These are phyloP conservation scores for Microsporum canis DNA, from an alignment of 2,329 filamentous ascomycete genomes.

Conservation along the genomic window DNA sequence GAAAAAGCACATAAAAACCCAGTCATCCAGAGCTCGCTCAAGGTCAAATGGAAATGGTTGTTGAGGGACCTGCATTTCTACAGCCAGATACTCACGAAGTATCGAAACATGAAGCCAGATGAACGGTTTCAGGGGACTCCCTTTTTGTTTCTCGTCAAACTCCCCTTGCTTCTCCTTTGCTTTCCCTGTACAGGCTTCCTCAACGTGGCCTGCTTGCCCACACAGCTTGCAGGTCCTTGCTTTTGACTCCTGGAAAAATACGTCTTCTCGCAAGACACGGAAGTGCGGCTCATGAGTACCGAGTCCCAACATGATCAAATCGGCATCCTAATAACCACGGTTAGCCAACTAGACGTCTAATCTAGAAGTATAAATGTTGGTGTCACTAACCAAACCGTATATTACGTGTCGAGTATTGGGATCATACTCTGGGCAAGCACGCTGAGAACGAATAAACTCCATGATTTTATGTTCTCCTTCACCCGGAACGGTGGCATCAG, in stretches of 20 bases:
- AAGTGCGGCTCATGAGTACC: constrained; percentile 97
- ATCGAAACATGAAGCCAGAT: constrained; percentile 96
- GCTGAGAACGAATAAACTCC: constrained; percentile 91
- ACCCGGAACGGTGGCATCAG: constrained; percentile 91
- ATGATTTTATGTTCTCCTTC: constrained; percentile 99
- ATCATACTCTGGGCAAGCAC: constrained; percentile 79
- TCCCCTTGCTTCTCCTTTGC: constrained; percentile 67
- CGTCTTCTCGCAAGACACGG: constrained; percentile 88
- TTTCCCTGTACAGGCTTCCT: constrained; percentile 69
- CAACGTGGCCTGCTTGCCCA: constrained; percentile 84
- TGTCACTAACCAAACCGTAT: constrained; percentile 56
- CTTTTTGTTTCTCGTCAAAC: constrained; percentile 68
- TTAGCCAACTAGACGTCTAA: constrained; percentile 16
- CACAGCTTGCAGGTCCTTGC: constrained; percentile 75
- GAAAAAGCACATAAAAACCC: constrained; percentile 99
- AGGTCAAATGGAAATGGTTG: constrained; percentile 85
- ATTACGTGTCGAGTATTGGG: constrained; percentile 97
- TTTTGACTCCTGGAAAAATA: constrained; percentile 83
- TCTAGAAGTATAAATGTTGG: background rate
- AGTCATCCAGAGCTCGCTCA: constrained; percentile 89
- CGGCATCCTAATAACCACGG: constrained; percentile 53
- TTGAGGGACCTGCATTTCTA: constrained; percentile 72
- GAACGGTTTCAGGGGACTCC: constrained; percentile 69
- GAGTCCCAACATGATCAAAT: constrained; percentile 96
- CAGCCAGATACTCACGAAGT: constrained; percentile 81